Evolutionary conservation across 2,329 filamentous ascomycete genomes (phyloP), one percentile per base, ranked within the genome.

Genomic region (Penicillium sp.): DNA sequence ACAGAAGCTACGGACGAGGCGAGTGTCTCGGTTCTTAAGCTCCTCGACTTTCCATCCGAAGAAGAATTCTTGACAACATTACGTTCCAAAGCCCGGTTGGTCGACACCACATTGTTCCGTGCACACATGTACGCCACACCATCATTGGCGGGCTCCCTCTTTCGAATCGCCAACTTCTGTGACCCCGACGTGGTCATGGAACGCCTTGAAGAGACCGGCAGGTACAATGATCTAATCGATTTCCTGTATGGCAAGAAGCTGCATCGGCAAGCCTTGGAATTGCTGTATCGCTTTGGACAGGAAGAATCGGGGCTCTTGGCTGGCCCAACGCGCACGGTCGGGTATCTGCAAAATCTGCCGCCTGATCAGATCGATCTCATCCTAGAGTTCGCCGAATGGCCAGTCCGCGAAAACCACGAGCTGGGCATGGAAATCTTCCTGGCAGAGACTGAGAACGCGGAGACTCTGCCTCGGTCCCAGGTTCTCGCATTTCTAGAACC

Each of bases 151-250:
- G 90, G 91, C 2, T 91, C 93, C 0, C 83, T 99, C 0, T 98
- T 99, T 79, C 92, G 95, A 24, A 91, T 98, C 53, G 89, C 93
- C 71, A 99, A 99, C 74, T 98, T 97, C 72, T 98, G 95, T 74
- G 94, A 99, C 68, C 94, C 95, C 0, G 89, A 91, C 33, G 95
- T 98, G 2, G 94, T 99, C 22, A 95, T 96, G 72, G 91, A 96
- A 75, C 92, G 92, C 68, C 81, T 99, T 4, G 87, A 96, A 60
- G 91, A 96, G 73, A 91, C 89, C 41, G 90, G 90, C 58, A 87
- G 93, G 35, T 97, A 96, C 75, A 94, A 89, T 53, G 94, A 98
- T 77, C 81, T 99, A 1, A 92, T 99, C n/a, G 94, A 98, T 74
- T 99, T 99, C 72, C 88, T 98, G 66, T 92, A 96, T 69, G 95